Base-by-base conservation (phyloP, 495 filamentous ascomycete genomes). In the Penicillium pancosmium region DNA sequence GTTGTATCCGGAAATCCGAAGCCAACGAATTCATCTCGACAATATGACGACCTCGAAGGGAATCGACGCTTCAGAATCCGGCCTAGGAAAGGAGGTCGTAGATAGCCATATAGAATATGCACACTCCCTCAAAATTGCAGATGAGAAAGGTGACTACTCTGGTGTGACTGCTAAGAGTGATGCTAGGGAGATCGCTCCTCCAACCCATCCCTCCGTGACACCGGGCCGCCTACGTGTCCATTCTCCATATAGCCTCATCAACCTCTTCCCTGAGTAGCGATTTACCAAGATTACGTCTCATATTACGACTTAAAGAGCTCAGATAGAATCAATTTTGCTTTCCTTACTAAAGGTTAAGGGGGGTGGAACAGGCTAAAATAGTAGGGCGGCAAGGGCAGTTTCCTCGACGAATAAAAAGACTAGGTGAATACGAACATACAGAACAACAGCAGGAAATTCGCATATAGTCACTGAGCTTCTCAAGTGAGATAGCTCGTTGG, bases 121-220 rank as follows among this genome's bases (percentile, higher is more conserved):
- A 10, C 23, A 47, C 38, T 47, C 40, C 21, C 18, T 55, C 38
- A 35, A 35, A n/a, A 23, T 27, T 19, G 52, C 19, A 16, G 41
- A 55, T 34, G 40, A 47, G 21, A 56, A 52, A 47, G 47, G 48
- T 3, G 54, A 62, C 52, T 57, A 57, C 27, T 57, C 54, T 27
- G 54, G 59, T 13, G 54, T 40, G 19, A 52, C 50, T 33, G 41
- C 48, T 21, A 62, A 62, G 49, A 48, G 31, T 16, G 59, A 62
- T 19, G 53, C 59, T 7, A 18, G 5, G 27, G 59, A 62, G 19
- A 62, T 62, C 27, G 16, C 27, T 13, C 59, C 80, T 15, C 35
- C 35, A 47, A 52, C 40, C 40, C n/a, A 43, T 43, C 40, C 40
- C 40, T 43, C 40, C n/a, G 40, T 43, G 40, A 43, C 40, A 43